A percentile compares a stretch with the other conserved stretches of the same genome.
Conservation (phyloP, 352 stramenopile genomes). For the Poterioochromonas sp. region DNA sequence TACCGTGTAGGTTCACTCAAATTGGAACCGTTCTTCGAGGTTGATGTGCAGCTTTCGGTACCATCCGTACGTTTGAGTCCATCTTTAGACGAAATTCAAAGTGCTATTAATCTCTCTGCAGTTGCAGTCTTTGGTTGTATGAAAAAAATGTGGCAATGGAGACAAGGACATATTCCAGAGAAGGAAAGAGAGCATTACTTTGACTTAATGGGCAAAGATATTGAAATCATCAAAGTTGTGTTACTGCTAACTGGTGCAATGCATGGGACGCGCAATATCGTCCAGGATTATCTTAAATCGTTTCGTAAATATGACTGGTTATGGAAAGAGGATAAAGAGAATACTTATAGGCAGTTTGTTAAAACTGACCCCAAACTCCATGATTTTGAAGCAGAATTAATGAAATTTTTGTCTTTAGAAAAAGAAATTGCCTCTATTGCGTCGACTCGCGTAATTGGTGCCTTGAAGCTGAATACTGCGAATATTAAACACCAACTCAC, state of each 20-base stretch:
- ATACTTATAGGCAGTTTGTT: conserved; percentile 85
- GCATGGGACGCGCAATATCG: conserved; percentile 89
- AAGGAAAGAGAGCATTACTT: conserved; percentile 67
- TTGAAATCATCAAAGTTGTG: conserved; percentile 93
- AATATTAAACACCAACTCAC: conserved; percentile 92
- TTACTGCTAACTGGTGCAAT: conserved; percentile 91
- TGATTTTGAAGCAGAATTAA: conserved; percentile 90
- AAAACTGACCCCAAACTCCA: conserved; percentile 82
- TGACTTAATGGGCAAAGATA: conserved; percentile 92
- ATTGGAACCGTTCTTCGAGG: conserved; percentile 94
- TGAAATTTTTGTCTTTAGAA: conserved; percentile 84
- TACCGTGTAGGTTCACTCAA: conserved; percentile 53
- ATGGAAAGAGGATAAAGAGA: conserved; percentile 94
- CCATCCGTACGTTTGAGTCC: conserved; percentile 85
- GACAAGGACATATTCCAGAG: conserved; percentile 47
- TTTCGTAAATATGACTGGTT: conserved; percentile 94
- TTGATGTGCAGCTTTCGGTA: conserved; percentile 85
- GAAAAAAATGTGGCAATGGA: conserved; percentile 87
- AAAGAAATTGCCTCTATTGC: conserved; percentile 75
- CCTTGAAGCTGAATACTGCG: conserved; percentile 86
- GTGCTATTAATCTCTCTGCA: conserved; percentile 90
- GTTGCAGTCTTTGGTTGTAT: conserved; percentile 90
- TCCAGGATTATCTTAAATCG: conserved; percentile 87
- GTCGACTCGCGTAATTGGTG: conserved; percentile 88
- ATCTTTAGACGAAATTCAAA: conserved; percentile 90